These are phyloP conservation scores for Jaltomata sinuosa DNA, from an alignment of 257 asterid genomes.

Conservation along the genomic window DNA sequence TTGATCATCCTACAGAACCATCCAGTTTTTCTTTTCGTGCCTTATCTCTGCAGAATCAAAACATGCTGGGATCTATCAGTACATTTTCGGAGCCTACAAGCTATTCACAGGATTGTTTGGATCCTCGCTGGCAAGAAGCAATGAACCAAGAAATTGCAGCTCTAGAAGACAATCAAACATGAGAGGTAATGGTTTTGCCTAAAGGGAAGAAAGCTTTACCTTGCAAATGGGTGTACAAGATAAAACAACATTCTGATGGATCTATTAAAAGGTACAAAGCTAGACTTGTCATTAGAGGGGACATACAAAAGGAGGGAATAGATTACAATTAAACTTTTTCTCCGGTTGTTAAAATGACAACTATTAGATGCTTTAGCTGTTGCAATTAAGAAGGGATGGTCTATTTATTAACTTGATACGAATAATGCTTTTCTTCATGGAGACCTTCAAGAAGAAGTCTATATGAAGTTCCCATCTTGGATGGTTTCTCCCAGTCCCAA, in stretches of 20 bases:
- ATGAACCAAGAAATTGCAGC: background rate
- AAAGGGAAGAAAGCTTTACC: background rate
- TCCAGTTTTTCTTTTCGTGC: background rate
- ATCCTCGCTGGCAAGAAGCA: fast-evolving
- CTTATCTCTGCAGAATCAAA: background rate
- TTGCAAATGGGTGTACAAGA: background rate
- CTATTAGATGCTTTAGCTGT: too few species aligned
- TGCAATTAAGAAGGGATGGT: background rate
- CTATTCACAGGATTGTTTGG: background rate
- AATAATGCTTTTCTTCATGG: too few species aligned
- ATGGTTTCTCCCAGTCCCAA: background rate
- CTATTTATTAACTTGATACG: too few species aligned
- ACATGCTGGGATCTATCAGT: too few species aligned
- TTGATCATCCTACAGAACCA: background rate
- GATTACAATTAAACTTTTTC: too few species aligned
- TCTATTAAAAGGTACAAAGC: background rate
- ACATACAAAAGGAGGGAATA: background rate
- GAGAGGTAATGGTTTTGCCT: too few species aligned
- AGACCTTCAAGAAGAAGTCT: too few species aligned
- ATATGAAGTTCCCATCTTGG: background rate
- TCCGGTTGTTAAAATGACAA: background rate
- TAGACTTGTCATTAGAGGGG: background rate
- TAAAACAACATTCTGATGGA: background rate
- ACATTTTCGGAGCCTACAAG: background rate
- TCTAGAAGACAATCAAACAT: too few species aligned